These are phyloP conservation scores for Tricholoma bakamatsutake DNA, from an alignment of 768 basidiomycete species.

Conservation along the genomic window DNA sequence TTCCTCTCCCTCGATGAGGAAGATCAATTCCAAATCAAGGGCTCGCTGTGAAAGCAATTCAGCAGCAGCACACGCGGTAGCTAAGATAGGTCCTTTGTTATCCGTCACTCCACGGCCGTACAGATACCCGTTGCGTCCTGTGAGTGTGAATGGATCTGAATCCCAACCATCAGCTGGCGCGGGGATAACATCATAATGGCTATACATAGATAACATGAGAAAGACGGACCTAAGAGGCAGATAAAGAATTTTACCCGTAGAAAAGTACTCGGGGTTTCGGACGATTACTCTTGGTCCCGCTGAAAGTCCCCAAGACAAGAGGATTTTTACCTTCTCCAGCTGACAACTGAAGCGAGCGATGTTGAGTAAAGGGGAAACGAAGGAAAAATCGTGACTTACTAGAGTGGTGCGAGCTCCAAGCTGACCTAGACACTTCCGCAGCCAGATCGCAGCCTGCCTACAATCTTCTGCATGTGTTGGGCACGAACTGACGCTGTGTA, in stretches of 20 bases:
- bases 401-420: constrained; percentile 80
- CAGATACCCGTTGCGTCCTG: constrained; percentile 81
- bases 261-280: constrained; percentile 76
- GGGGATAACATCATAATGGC: constrained; percentile 96
- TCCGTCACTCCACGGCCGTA: constrained; percentile 92
- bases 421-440: constrained; percentile 82
- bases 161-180: constrained; percentile 73
- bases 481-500: constrained; percentile 77
- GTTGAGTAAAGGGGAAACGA: background rate
- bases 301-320: constrained; percentile 84
- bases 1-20: constrained; percentile 95
- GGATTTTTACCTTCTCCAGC: constrained; percentile 78
- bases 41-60: constrained; percentile 66
- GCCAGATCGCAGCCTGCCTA: constrained; percentile 88
- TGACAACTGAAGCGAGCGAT: constrained; percentile 47
- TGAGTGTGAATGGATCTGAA: constrained; percentile 77
- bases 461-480: constrained; percentile 76
- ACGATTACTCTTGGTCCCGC: constrained; percentile 53
- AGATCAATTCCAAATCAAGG: constrained; percentile 81
- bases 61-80: constrained; percentile 85
- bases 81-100: constrained; percentile 93
- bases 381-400: constrained; percentile 34
- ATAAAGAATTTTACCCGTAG: constrained; percentile 59
- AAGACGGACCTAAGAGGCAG: background rate
- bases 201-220: constrained; percentile 18